Evolutionary conservation across 2,329 filamentous ascomycete species (phyloP).

Genomic region (Onygenales sp.): DNA sequence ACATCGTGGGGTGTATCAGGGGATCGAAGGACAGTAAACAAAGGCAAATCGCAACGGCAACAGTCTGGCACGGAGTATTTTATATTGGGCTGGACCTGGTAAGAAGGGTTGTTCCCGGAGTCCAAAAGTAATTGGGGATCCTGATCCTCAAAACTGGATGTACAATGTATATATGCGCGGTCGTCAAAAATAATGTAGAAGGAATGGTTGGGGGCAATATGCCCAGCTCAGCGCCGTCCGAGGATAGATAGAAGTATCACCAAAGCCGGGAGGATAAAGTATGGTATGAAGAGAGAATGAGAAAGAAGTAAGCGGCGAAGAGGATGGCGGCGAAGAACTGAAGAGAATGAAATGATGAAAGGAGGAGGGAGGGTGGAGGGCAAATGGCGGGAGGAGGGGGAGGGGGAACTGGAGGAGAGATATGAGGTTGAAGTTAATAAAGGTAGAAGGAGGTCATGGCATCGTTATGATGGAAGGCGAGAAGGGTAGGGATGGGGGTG

Average conservation of each 20-base stretch:
- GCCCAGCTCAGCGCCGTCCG: conserved; percentile 14
- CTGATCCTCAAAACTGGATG: neutral
- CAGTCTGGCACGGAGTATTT: neutral
- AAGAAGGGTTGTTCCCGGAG: neutral
- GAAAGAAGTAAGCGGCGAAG: neutral
- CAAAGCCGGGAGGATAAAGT: conserved; percentile 15
- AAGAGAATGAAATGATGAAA: conserved; percentile 13
- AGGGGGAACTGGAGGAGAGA: conserved; percentile 9
- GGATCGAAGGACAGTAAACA: neutral
- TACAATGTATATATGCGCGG: neutral
- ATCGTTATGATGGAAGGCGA: neutral
- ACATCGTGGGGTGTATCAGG: conserved; percentile 35
- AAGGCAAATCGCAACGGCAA: conserved; percentile 16
- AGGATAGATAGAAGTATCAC: conserved; percentile 6
- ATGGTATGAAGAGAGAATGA: neutral
- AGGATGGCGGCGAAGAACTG: conserved; percentile 36
- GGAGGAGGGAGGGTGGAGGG: conserved; percentile 8
- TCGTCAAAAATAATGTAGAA: neutral
- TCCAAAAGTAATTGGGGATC: conserved; percentile 2
- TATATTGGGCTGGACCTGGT: neutral
- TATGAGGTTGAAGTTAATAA: conserved; percentile 6
- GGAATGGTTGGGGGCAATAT: neutral
- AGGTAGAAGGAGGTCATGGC: neutral
- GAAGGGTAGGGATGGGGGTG: neutral
- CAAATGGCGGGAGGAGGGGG: conserved; percentile 10